Conservation (phyloP, 2,329 filamentous ascomycete genomes). For the Aureobasidium leucospermi region DNA sequence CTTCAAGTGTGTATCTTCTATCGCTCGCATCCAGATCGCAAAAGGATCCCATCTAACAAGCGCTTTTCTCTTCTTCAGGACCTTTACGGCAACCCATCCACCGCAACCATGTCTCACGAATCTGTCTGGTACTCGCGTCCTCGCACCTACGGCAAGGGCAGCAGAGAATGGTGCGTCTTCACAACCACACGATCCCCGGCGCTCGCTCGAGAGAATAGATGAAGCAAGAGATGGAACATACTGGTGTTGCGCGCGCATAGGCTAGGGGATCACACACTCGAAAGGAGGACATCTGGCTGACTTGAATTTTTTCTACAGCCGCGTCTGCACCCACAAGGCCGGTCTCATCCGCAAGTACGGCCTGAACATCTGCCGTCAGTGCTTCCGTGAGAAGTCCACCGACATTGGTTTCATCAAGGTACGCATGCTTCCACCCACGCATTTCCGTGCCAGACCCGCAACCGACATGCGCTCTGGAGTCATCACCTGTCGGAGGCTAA, state of each 20-base stretch:
- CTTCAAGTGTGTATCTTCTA: constrained; percentile 13
- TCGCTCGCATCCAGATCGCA: not conserved
- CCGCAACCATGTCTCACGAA: constrained; percentile 76
- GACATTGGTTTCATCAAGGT: constrained; percentile 67
- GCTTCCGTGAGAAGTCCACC: constrained; percentile 61
- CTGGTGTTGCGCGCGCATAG: not conserved
- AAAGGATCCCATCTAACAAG: constrained; percentile 3
- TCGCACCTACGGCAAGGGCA: constrained; percentile 94
- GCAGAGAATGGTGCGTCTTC: constrained; percentile 74
- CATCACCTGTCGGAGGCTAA: constrained; percentile 13
- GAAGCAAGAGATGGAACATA: not conserved
- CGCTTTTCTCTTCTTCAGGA: constrained; percentile 8
- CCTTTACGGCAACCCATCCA: constrained; percentile 14
- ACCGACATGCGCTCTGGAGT: constrained; percentile 12
- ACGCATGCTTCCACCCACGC: constrained; percentile 17
- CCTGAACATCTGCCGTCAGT: constrained; percentile 71
- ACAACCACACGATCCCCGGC: not conserved
- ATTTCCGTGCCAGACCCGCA: constrained; percentile 10
- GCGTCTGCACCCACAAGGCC: constrained; percentile 87
- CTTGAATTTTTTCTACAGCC: constrained; percentile 42
- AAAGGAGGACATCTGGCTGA: constrained; percentile 21
- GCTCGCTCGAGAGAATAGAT: not conserved
- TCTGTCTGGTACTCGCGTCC: constrained; percentile 99
- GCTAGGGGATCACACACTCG: not conserved
- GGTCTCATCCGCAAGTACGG: constrained; percentile 99